Percentiles rank a stretch among this genome's conserved stretches.
Evolutionary conservation across 495 filamentous ascomycete genomes (phyloP).

Genomic region (Daldinia bambusicola): DNA sequence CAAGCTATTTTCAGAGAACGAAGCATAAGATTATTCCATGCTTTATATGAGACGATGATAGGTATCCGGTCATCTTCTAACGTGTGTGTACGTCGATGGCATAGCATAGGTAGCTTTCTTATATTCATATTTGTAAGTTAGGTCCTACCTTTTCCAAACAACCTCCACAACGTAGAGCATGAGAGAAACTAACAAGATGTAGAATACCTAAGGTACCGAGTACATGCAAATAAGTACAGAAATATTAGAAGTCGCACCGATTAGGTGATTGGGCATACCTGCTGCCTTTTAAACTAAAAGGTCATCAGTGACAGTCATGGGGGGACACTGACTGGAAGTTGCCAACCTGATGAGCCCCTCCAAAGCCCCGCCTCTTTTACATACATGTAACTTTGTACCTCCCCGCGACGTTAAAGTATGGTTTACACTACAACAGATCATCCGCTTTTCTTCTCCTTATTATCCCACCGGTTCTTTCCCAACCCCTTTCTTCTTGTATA

Average conservation of each 20-base stretch:
- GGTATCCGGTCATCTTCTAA: too few relatives aligned
- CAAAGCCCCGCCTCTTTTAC: constrained; percentile 34
- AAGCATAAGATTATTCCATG: background rate
- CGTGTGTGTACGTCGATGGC: too few relatives aligned
- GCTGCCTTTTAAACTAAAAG: constrained; percentile 20
- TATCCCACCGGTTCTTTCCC: constrained; percentile 18
- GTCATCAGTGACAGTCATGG: constrained; percentile 1
- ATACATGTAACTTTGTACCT: constrained; percentile 13
- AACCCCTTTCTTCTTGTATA: constrained; percentile 26
- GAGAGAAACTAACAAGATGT: too few relatives aligned
- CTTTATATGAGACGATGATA: constrained; percentile 2
- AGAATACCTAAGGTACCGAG: too few relatives aligned
- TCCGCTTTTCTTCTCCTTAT: constrained; percentile 30
- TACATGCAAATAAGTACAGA: background rate
- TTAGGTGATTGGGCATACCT: constrained; percentile 23
- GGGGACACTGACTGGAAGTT: constrained; percentile 18
- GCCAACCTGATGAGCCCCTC: constrained; percentile 40
- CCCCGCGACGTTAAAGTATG: constrained; percentile 9
- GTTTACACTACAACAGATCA: constrained; percentile 28
- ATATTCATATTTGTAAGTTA: too few relatives aligned
- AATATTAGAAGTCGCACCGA: constrained; percentile 16
- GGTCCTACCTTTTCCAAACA: too few relatives aligned
- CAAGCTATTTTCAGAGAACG: background rate
- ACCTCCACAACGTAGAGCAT: too few relatives aligned
- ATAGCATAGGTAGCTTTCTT: too few relatives aligned